Evolutionary conservation across 2,329 filamentous ascomycete genomes (phyloP).

Genomic region (Orbilia blumenaviensis): DNA sequence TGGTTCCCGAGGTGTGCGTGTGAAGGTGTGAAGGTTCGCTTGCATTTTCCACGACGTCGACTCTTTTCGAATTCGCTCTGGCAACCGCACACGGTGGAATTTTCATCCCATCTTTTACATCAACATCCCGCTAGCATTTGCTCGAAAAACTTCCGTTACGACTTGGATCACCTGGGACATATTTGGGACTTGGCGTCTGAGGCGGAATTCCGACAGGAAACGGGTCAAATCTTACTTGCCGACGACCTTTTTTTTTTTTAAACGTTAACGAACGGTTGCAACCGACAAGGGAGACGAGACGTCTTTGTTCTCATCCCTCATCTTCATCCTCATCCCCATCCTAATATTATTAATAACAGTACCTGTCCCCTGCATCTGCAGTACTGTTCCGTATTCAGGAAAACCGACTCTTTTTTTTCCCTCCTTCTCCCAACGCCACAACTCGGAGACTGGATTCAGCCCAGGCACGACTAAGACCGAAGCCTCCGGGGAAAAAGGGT

Average conservation of each 20-base stretch:
- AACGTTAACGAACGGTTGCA: not conserved
- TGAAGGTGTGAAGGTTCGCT: too few species aligned
- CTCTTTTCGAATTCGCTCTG: not conserved
- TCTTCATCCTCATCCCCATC: too few species aligned
- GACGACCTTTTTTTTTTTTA: too few species aligned
- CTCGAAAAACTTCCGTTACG: constrained; percentile 33
- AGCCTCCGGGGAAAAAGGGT: not conserved
- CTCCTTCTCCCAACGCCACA: not conserved
- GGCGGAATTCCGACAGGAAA: constrained; percentile 30
- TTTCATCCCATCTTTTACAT: constrained; percentile 47
- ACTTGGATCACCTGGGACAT: constrained; percentile 18
- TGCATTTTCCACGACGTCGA: constrained; percentile 1
- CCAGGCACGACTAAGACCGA: not conserved
- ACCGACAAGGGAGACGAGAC: constrained; percentile 14
- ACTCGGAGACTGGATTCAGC: not conserved
- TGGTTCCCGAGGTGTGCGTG: not conserved
- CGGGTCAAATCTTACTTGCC: constrained; percentile 48
- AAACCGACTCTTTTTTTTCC: too few species aligned
- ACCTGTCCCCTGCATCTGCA: not conserved
- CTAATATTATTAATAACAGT: constrained; percentile 15
- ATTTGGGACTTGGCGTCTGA: constrained; percentile 22
- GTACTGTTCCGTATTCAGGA: not conserved
- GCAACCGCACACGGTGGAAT: constrained; percentile 14
- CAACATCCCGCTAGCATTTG: not conserved
- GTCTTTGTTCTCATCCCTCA: constrained; percentile 7